Evolutionary conservation across 2,329 filamentous ascomycete genomes (phyloP).

Genomic region (Achaetomium macrosporum): DNA sequence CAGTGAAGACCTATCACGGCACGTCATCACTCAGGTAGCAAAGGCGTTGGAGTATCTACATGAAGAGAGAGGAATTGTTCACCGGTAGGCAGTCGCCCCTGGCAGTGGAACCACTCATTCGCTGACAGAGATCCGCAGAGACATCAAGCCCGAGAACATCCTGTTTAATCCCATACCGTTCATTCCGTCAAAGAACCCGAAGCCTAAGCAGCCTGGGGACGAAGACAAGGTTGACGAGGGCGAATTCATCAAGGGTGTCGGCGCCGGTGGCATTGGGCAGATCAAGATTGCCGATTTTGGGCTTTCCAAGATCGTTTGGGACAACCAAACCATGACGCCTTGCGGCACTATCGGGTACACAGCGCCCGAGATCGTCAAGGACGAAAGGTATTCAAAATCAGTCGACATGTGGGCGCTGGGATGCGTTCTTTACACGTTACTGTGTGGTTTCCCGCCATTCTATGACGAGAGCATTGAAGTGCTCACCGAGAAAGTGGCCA

Average conservation of each 20-base stretch:
- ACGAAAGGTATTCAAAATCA: constrained; percentile 96
- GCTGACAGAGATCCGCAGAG: constrained; percentile 46
- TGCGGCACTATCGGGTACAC: constrained; percentile 98
- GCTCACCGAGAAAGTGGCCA: constrained; percentile 93
- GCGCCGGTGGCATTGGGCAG: constrained; percentile 81
- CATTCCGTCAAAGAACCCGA: constrained; percentile 71
- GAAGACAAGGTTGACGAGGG: constrained; percentile 97
- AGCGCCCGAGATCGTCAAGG: constrained; percentile 96
- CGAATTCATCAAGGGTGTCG: constrained; percentile 76
- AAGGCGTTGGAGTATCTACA: constrained; percentile 90
- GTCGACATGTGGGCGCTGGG: constrained; percentile 99
- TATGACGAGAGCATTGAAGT: constrained; percentile 98
- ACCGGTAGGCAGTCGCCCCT: constrained; percentile 62
- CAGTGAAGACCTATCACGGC: constrained; percentile 88
- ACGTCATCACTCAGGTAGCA: constrained; percentile 94
- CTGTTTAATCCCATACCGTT: constrained; percentile 84
- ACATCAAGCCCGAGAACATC: constrained; percentile 98
- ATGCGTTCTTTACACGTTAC: constrained; percentile 91
- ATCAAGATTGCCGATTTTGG: constrained; percentile 99
- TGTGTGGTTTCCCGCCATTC: constrained; percentile 97
- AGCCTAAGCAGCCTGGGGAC: constrained; percentile 78
- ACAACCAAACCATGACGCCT: constrained; percentile 97
- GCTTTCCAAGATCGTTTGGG: constrained; percentile 96
- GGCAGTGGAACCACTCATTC: not conserved
- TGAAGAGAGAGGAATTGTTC: constrained; percentile 90